A percentile compares a stretch with the other conserved stretches of the same genome.
These are phyloP conservation scores for Bimuria novae-zelandiae DNA, from an alignment of 2,329 filamentous ascomycete species.

Conservation along the genomic window DNA sequence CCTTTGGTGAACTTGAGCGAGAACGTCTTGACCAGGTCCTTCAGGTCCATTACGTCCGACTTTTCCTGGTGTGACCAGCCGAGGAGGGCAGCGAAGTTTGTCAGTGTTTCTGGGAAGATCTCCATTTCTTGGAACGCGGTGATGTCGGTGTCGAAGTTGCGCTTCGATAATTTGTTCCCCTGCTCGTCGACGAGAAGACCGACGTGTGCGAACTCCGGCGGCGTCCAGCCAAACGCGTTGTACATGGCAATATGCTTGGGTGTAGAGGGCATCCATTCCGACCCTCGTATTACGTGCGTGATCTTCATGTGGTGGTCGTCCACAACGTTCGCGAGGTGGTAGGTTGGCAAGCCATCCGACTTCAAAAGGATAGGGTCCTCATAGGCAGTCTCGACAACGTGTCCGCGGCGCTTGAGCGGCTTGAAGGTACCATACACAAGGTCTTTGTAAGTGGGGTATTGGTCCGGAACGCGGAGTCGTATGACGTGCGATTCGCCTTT, in stretches of 20 bases:
- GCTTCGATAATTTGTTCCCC: constrained; percentile 71
- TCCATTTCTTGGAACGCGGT: constrained; percentile 61
- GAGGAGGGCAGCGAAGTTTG: constrained; percentile 83
- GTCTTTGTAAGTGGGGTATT: constrained; percentile 71
- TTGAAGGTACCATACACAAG: constrained; percentile 70
- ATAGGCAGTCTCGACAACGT: constrained; percentile 53
- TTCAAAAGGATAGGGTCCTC: constrained; percentile 93
- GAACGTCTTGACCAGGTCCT: constrained; percentile 75
- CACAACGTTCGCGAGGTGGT: constrained; percentile 95
- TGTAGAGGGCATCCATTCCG: constrained; percentile 96
- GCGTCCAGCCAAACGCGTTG: constrained; percentile 54
- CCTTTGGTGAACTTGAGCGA: constrained; percentile 88
- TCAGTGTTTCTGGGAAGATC: constrained; percentile 66
- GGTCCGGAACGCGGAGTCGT: constrained; percentile 69
- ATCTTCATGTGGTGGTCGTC: constrained; percentile 96
- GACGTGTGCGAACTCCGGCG: constrained; percentile 55
- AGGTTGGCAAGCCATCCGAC: constrained; percentile 89
- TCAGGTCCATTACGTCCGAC: constrained; percentile 72
- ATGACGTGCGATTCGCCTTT: constrained; percentile 75
- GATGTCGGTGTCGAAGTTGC: constrained; percentile 70
- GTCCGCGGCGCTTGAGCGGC: constrained; percentile 44
- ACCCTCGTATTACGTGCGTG: constrained; percentile 90
- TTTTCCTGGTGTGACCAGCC: constrained; percentile 76
- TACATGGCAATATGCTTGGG: constrained; percentile 71
- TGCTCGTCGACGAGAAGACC: constrained; percentile 54